Base-by-base conservation (phyloP, 2,329 filamentous ascomycete species). In the Lecanicillium sp. region DNA sequence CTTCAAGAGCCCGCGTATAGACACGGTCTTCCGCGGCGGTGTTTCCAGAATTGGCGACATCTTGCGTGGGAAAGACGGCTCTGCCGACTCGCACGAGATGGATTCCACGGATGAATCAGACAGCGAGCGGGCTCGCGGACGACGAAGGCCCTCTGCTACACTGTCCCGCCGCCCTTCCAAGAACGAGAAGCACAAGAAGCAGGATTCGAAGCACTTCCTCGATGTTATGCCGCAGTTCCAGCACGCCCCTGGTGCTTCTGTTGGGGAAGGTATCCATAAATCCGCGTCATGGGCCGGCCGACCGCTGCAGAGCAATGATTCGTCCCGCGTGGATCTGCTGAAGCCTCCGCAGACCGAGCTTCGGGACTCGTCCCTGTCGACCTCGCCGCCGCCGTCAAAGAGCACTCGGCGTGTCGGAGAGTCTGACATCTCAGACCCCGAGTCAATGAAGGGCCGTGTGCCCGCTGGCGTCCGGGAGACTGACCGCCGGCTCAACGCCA, bases 1-100 rank as follows among this genome's bases (percentile, higher is more conserved):
- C 40, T 85, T 95, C 66, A 91, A 89, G 66, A 84, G 83, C 3
- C 79, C 81, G 42, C 76, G 86, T 48, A 81, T 91, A 53, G 86
- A 88, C 52, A 86, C 80, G 24, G 75, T 88, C 24, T 78, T 94
- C 37, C 74, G 77, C 21, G 78, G 71, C 6, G 67, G 78, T 20
- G 75, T 81, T 5, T 78, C 75, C 21, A 79, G 74, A 55, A 62
- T 81, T 12, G 72, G 76, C 24, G 78, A 80, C 43, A 67, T 81
- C 44, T 55, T 81, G 19, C 80, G 78, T 75, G 74, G 71, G 54
- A 78, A 72, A 51, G 77, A 80, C 9, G 62, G 54, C 4, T 52
- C 56, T 3, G 56, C 56, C 10, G 65, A 67, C 5, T 56, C 58
- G 3, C 55, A 64, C 1, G 71, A 74, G 7, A 55, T 58, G 9